Evolutionary conservation across 73 alveolate species (phyloP), one percentile per base, ranked within the genome.

Genomic region (Uronychia binucleata): DNA sequence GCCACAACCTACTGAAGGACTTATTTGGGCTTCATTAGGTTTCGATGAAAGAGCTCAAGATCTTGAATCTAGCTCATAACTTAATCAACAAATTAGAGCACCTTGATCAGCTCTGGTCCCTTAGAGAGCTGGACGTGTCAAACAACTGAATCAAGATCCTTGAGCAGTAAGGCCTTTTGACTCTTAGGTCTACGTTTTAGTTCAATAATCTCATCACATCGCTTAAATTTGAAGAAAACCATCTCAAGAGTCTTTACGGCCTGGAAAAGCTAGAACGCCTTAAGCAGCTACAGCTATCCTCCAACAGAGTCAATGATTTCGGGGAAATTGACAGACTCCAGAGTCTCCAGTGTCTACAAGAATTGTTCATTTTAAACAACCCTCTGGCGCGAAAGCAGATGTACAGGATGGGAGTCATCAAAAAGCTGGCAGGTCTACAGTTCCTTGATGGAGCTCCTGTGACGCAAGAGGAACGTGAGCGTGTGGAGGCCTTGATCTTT

Each of bases 341-440:
- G 26, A 92, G 85, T 28, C 79, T 91, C 26, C 86, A 91, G 13
- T 77, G 77, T 74, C 74, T 95, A n/a, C 83, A 82, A 88, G 99
- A 95, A 78, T 59, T 95, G 26, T 83, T 84, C n/a, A 81, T 95
- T 11, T 34, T 82, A 13, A 87, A 88, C 75, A 95, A 94, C 85
- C 96, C 98, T 14, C 80, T 95, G 32, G 59, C 87, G 27, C 87
- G 97, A 77, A 94, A 94, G 85, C 96, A 95, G 11, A 90, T 92
- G 79, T 95, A 95, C 82, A 35, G 99, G 30, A 76, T 80, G 31
- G 86, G 93, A 32, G 89, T 92, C 1, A 79, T 95, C 30, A 88
- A 93, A 80, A 88, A 91, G 57, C 89, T 94, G 11, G 98, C 96
- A 1, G 35, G 83, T 0, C 46, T 95, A 27, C 33, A 86, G 60